Base-by-base conservation (phyloP, 148 eudicot species). In the Salicornia ramosissima region DNA sequence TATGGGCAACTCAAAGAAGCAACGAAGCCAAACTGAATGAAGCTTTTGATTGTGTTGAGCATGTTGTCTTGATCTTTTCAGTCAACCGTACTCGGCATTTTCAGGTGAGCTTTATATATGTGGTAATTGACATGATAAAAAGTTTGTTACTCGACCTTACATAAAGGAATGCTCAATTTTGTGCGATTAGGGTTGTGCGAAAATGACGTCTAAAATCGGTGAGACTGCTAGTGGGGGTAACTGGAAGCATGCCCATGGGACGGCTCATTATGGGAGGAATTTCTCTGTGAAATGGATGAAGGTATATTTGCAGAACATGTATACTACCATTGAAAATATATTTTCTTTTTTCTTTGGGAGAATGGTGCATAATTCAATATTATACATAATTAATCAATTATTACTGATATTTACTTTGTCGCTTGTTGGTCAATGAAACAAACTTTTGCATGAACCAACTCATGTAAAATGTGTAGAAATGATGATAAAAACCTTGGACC, bases 1-100 rank as follows among this genome's bases (percentile, higher is more conserved):
- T 94, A 56, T 94, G 99, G 99, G 99, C 99, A 75, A 94, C 99
- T 68, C 99, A 94, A 71, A 77, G 99, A 78, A 94, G 96, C 86
- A 94, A 94, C 60, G 99, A 94, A 83, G 87, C 99, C 71, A 94
- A 94, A 84, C 83, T 94, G 21, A 94, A 90, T 78, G 99, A 94
- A 83, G 99, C 99, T 68, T 94, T 94, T 87, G 99, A 94, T 67
- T 71, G 96, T 52, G 97, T 89, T 68, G 97, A 94, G 62, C 88
- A 94, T 83, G 97, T 94, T 60, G 86, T 94, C 70, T 80, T 94
- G 79, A 85, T 94, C 31, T 94, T 94, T 84, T 94, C 99, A 57
- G 93, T 94, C 70, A 94, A 94, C 80, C 86, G 94, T 74, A 94
- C 97, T 75, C 83, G 96, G 50, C 88, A 94, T 89, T 94, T 94